These are phyloP conservation scores for Trichoderma simmonsii DNA, from an alignment of 2,329 filamentous ascomycete species.

Conservation along the genomic window DNA sequence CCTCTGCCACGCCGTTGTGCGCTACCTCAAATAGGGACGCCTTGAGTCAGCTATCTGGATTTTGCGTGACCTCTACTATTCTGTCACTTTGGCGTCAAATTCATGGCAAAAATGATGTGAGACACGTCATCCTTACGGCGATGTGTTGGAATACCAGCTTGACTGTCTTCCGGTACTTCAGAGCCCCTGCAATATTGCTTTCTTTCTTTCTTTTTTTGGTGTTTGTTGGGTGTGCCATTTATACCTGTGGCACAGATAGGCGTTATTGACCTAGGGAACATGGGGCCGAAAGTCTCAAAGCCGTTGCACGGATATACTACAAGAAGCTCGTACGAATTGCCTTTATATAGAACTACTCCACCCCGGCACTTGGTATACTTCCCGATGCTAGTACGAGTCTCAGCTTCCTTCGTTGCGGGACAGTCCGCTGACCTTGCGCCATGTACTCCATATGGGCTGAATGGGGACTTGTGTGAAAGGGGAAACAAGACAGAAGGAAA, in stretches of 20 bases:
- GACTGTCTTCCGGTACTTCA: not conserved
- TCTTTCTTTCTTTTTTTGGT: not conserved
- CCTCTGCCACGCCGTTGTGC: not conserved
- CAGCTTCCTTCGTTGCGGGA: constrained; percentile 2
- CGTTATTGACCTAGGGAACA: not conserved
- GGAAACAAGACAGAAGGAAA: not conserved
- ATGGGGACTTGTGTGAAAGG: not conserved
- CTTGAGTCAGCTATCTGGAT: not conserved
- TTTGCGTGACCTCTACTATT: not conserved
- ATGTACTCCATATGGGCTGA: constrained; percentile 10
- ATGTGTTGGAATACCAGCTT: not conserved
- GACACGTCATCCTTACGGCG: constrained; percentile 2
- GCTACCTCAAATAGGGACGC: not conserved
- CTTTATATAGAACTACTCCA: not conserved
- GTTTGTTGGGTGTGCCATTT: not conserved
- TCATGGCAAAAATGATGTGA: not conserved
- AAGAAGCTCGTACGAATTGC: not conserved
- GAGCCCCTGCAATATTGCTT: not conserved
- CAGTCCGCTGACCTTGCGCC: constrained; percentile 5
- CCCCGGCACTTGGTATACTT: not conserved
- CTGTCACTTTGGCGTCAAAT: not conserved
- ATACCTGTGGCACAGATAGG: not conserved
- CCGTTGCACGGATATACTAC: not conserved
- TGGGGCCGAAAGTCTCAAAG: not conserved
- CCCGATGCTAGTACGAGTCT: not conserved